Conservation (phyloP, 2,329 filamentous ascomycete genomes). For the Bipolaris cookei region DNA sequence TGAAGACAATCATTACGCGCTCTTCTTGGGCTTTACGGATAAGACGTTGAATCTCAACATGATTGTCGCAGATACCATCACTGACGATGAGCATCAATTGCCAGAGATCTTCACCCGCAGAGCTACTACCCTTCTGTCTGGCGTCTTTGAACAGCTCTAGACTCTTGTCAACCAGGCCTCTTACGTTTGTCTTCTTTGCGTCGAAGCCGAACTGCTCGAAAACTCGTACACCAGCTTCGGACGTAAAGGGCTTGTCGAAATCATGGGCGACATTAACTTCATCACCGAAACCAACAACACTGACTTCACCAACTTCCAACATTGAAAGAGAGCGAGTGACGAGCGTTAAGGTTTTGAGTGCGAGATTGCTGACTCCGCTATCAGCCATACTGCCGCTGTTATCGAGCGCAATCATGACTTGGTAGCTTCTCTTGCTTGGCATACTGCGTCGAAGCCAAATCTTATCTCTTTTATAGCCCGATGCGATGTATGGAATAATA, state of each 20-base stretch:
- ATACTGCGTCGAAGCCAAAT: constrained; percentile 98
- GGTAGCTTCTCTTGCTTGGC: constrained; percentile 92
- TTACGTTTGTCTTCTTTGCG: constrained; percentile 86
- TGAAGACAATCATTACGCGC: constrained; percentile 96
- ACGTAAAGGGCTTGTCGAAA: constrained; percentile 80
- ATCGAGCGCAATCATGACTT: constrained; percentile 96
- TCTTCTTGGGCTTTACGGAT: constrained; percentile 90
- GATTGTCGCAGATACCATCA: constrained; percentile 90
- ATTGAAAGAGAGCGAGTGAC: constrained; percentile 85
- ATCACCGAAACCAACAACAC: constrained; percentile 86
- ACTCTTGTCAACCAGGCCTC: constrained; percentile 74
- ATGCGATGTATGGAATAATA: constrained; percentile 99
- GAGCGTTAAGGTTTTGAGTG: constrained; percentile 92
- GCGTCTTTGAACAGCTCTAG: constrained; percentile 84
- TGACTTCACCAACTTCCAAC: constrained; percentile 94
- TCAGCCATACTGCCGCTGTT: constrained; percentile 95
- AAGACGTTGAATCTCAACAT: constrained; percentile 80
- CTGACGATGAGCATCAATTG: constrained; percentile 92
- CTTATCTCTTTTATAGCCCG: constrained; percentile 98
- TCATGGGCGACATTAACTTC: constrained; percentile 84
- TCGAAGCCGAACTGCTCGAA: constrained; percentile 85
- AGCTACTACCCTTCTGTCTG: constrained; percentile 61
- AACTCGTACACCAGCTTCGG: constrained; percentile 80
- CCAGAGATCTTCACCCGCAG: constrained; percentile 76
- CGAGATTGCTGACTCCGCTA: constrained; percentile 74